These are phyloP conservation scores for Euphorbia corollata DNA, from an alignment of 441 rosid genomes.

Conservation along the genomic window DNA sequence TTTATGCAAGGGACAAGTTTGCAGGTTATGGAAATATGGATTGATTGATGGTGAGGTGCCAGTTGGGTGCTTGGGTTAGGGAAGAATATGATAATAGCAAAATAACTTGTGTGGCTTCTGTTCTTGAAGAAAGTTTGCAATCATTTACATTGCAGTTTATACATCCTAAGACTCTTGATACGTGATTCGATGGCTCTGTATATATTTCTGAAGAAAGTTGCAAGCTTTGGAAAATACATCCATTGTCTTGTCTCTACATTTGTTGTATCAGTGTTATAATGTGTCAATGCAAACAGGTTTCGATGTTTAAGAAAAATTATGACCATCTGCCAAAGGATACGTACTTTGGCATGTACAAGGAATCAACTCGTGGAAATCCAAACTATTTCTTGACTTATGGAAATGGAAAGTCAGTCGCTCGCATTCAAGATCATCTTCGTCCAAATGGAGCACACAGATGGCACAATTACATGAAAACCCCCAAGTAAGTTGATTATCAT, in stretches of 20 bases:
- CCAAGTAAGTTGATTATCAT: conserved; percentile 39
- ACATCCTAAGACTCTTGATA: too few species aligned
- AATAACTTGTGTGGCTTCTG: not conserved
- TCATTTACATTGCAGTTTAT: too few species aligned
- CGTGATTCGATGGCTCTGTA: too few species aligned
- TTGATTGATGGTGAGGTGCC: too few species aligned
- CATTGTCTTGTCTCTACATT: not conserved
- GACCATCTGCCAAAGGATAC: conserved; percentile 80
- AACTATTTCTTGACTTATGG: conserved; percentile 86
- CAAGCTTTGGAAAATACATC: too few species aligned
- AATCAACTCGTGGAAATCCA: conserved; percentile 80
- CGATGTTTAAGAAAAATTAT: conserved; percentile 87
- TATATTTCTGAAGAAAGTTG: too few species aligned
- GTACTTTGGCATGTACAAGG: conserved; percentile 78
- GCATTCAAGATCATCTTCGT: conserved; percentile 80
- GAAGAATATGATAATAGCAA: not conserved
- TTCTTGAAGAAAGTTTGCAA: not conserved
- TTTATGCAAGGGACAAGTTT: not conserved
- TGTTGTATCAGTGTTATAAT: conserved; percentile 2
- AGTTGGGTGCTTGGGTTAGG: not conserved
- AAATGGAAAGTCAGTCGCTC: conserved; percentile 89
- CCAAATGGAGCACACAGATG: conserved; percentile 97
- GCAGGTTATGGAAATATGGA: not conserved
- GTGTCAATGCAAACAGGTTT: conserved; percentile 39
- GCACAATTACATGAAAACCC: conserved; percentile 84